Conservation (phyloP, 176 grass and related monocot genomes). For the Triticum monococcum region DNA sequence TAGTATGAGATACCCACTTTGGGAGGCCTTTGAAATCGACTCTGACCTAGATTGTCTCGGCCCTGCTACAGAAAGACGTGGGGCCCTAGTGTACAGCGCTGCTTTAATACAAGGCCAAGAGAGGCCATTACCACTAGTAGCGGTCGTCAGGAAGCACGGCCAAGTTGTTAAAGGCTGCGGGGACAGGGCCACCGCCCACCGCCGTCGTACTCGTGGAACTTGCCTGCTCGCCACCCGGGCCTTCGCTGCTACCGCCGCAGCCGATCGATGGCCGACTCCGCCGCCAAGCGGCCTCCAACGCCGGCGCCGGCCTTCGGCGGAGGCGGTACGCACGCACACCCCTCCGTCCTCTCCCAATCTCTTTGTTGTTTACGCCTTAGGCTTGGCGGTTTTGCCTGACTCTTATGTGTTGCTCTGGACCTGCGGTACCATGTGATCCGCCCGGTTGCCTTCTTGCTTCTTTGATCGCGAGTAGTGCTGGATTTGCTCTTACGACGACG, state of each 20-base stretch:
- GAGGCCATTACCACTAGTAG: background rate
- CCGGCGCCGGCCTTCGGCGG: constrained; percentile 7
- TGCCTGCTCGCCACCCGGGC: background rate
- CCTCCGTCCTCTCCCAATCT: background rate
- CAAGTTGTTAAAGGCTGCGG: background rate
- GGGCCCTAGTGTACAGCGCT: background rate
- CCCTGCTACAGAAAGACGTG: background rate
- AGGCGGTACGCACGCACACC: background rate
- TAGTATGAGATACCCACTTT: background rate
- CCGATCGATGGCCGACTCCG: constrained; percentile 13
- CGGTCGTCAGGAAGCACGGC: background rate
- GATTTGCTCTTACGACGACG: background rate
- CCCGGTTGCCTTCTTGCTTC: background rate
- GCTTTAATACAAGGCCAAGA: background rate
- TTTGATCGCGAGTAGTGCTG: background rate
- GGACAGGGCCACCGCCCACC: background rate
- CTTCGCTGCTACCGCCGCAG: background rate
- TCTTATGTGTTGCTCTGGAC: background rate
- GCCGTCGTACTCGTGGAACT: constrained; percentile 2
- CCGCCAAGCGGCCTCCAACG: constrained; percentile 13
- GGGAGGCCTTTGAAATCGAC: background rate
- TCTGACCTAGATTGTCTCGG: background rate
- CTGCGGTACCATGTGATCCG: background rate
- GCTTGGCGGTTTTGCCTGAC: background rate
- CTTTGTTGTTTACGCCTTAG: background rate